phyloP scores from a whole-genome alignment of 164 flowering plant species.

The grape (Vitis vinifera) region ASM3070453v1 NC_081821.1:8105001-8105500 shows the following conservation, averaged over 20 bases:
- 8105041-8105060: constrained; percentile 94
- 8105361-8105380: not conserved
- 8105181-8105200: too few relatives aligned
- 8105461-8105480: too few relatives aligned
- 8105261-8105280: not conserved
- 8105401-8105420: too few relatives aligned
- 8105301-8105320: not conserved
- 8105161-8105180: not conserved
- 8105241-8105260: not conserved
- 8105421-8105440: too few relatives aligned
- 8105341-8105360: not conserved
- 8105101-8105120: constrained; percentile 99
- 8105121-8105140: constrained; percentile 87
- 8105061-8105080: constrained; percentile 96
- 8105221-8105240: not conserved
- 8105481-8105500: too few relatives aligned
- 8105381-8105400: not conserved
- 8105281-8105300: not conserved
- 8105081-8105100: constrained; percentile 90
- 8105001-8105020: constrained; percentile 93
- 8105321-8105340: not conserved
- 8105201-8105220: too few relatives aligned
- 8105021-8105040: constrained; percentile 92
- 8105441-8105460: too few relatives aligned
- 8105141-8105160: not conserved